phyloP scores from a whole-genome alignment of 495 filamentous ascomycete genomes.

The Tuber magnatum region DNA sequence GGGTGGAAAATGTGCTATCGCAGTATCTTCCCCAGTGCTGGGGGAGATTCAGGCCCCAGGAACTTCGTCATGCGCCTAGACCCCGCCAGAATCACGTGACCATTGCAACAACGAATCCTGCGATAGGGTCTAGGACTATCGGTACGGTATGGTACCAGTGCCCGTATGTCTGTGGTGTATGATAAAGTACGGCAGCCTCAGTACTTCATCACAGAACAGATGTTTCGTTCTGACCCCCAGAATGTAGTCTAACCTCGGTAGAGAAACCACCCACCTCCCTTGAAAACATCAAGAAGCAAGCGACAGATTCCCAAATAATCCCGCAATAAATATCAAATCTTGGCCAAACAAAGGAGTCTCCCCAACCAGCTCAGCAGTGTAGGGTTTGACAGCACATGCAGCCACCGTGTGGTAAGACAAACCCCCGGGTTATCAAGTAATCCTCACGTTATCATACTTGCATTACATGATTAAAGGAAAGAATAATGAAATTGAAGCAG shows the following conservation, averaged over 20 bases:
- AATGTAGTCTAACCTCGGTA: neutral
- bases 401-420: neutral
- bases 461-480: neutral
- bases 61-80: neutral
- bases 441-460: neutral
- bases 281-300: neutral
- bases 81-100: neutral
- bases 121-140: neutral
- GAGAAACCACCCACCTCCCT: neutral
- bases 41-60: neutral
- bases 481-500: neutral
- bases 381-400: neutral
- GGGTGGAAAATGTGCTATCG: neutral
- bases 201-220: neutral
- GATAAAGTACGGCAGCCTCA: neutral
- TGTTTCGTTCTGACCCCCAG: neutral
- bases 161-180: too few species aligned
- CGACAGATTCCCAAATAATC: neutral
- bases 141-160: too few species aligned
- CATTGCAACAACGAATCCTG: neutral
- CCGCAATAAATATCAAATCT: neutral
- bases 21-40: neutral
- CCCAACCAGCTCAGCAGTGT: neutral
- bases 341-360: neutral
- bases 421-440: neutral